Percentiles rank a stretch among this genome's conserved stretches.
These are phyloP conservation scores for Colletotrichum shisoi DNA, from an alignment of 2,329 filamentous ascomycete genomes.

Conservation along the genomic window DNA sequence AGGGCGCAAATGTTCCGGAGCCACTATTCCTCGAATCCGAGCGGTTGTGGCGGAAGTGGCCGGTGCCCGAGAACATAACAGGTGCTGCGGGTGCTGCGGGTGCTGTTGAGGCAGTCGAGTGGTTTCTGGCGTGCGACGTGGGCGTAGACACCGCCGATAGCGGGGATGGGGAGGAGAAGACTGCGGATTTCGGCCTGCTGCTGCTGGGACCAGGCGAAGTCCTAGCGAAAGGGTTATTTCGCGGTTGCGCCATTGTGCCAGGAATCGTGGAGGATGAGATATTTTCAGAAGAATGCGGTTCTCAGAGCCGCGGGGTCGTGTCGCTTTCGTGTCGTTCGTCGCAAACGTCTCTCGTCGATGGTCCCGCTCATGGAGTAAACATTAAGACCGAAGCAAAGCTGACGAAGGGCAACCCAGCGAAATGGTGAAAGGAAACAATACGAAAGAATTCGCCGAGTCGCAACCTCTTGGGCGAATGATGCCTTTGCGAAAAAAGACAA, in stretches of 20 bases:
- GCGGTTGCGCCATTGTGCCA: conserved; percentile 72
- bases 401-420: conserved; percentile 24
- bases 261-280: conserved; percentile 50
- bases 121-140: conserved; percentile 71
- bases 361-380: conserved; percentile 37
- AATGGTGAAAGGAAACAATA: conserved; percentile 35
- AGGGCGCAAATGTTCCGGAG: conserved; percentile 89
- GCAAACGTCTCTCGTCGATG: conserved; percentile 33
- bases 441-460: conserved; percentile 28
- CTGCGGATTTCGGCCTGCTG: conserved; percentile 76
- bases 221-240: conserved; percentile 81
- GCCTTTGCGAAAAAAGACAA: conserved; percentile 29
- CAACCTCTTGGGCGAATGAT: conserved; percentile 20
- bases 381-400: conserved; percentile 36
- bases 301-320: conserved; percentile 21
- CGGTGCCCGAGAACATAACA: conserved; percentile 50
- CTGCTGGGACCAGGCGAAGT: conserved; percentile 68
- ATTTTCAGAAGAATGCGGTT: conserved; percentile 47
- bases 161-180: conserved; percentile 70
- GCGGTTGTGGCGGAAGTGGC: conserved; percentile 53
- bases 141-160: conserved; percentile 51
- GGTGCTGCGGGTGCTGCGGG: conserved; percentile 53
- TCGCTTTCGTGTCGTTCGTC: conserved; percentile 33
- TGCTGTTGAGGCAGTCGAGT: conserved; percentile 67
- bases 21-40: conserved; percentile 71